Evolutionary conservation across 208 protist species (phyloP), one percentile per base, ranked within the genome.

Genomic region (Acanthamoeba castellanii): DNA sequence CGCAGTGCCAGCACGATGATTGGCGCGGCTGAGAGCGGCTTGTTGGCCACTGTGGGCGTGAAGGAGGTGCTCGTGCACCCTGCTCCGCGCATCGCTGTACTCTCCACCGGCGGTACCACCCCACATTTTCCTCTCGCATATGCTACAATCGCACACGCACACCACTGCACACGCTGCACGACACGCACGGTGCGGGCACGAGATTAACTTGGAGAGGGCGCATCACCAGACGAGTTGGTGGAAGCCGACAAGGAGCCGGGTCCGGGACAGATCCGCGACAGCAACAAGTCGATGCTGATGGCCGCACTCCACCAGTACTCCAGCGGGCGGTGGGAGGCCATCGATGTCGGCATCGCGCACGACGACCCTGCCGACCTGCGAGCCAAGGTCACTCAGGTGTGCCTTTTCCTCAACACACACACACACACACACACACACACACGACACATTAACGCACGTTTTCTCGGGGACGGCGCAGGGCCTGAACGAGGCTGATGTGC

Each of bases 11-110:
- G 94, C 47, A 91, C 76, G 13, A 37, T 68, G 64, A 57, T 97
- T 25, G 96, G 96, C 7, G 66, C 92, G 13, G 64, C 96, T 25
- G 97, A 97, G n/a, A 81, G 97, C 30, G 97, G 97, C 13, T 34
- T 97, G 27, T 32, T 97, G 0, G 96, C 96, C 27, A 96, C 96
- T 16, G 91, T 97, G 25, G 97, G 97, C 2, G 30, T 59, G 22
- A 14, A 32, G 18, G 5, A 66, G 25, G 78, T 97, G 9, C 9
- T 25, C 16, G 96, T 97, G 0, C 68, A 50, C 7, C 93, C 84
- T 3, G 22, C 72, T 74, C 96, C 96, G 32, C 34, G 4, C 7
- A 59, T 96, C 55, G 90, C 96, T 9, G 68, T 95, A 0, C 52
- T 97, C 64, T 95, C 95, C 32, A 96, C 96, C 3, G 96, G 96